Base-by-base conservation (phyloP, 768 basidiomycete genomes). In the Naganishia onofrii region DNA sequence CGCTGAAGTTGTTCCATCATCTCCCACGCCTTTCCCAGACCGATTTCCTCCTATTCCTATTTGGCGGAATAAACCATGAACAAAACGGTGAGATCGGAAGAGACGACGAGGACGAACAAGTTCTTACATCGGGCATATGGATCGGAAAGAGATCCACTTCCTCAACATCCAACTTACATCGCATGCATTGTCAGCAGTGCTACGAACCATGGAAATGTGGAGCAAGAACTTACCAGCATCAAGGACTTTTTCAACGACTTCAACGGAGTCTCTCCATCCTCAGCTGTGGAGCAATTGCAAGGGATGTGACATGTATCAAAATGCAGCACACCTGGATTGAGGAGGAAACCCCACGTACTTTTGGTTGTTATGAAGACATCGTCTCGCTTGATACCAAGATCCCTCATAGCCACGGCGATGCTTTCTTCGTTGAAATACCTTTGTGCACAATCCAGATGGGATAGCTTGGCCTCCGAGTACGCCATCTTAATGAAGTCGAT, bases 141-240 rank as follows among this genome's bases (percentile, higher is more conserved):
- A 91, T 82, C 68, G 90, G 81, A 79, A 86, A 89, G 67, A 89
- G 77, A 75, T 89, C 88, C 15, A 89, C 86, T 52, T 74, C 44
- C 67, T 44, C 17, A 19, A 38, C 31, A n/a, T 71, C 64, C 15
- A 72, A 64, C 70, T 74, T 69, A n/a, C n/a, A n/a, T n/a, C n/a
- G n/a, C 15, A 2, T 7, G 7, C 19, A 56, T 42, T 42, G 8
- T 8, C 15, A 42, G n/a, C n/a, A n/a, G n/a, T n/a, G n/a, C n/a
- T n/a, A n/a, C n/a, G n/a, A n/a, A n/a, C n/a, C n/a, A n/a, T n/a
- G n/a, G n/a, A n/a, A n/a, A n/a, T n/a, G n/a, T n/a, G n/a, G n/a
- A n/a, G n/a, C n/a, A n/a, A n/a, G 36, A 51, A 72, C 83, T 80
- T 5, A 89, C 81, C 75, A 85, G 85, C 74, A 82, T 76, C 58